phyloP scores from a whole-genome alignment of 768 basidiomycete genomes.

The Leccinum arenicola region DNA sequence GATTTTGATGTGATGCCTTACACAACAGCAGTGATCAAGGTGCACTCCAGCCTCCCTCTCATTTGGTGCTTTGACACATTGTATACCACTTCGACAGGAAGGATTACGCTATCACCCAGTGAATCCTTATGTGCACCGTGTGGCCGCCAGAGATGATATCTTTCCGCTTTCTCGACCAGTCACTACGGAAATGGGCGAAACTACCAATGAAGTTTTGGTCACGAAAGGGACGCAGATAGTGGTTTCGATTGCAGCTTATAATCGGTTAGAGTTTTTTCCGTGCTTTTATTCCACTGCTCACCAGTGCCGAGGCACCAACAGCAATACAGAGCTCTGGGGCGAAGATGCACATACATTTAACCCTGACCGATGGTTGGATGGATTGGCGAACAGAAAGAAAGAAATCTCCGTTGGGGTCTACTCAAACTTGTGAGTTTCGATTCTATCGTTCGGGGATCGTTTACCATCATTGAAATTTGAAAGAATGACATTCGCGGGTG shows the following conservation, averaged over 20 bases:
- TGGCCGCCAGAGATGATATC: slow-evolving; percentile 49
- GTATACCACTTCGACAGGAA: slow-evolving; percentile 34
- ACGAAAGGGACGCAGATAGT: slow-evolving; percentile 44
- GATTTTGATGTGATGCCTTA: slow-evolving; percentile 56
- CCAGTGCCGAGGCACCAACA: slow-evolving; percentile 1
- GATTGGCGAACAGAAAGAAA: slow-evolving; percentile 17
- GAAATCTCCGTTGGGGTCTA: slow-evolving; percentile 26
- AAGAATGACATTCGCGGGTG: slow-evolving; percentile 20
- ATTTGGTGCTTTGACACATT: slow-evolving; percentile 16
- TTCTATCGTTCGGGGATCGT: not conserved
- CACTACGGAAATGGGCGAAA: slow-evolving; percentile 41
- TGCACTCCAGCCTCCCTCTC: slow-evolving; percentile 8
- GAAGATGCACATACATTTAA: slow-evolving; percentile 33
- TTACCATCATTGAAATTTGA: not conserved
- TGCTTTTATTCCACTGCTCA: not conserved
- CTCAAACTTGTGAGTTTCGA: slow-evolving; percentile 24
- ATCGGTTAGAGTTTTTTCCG: slow-evolving; percentile 37
- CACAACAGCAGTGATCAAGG: slow-evolving; percentile 36
- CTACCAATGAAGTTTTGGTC: slow-evolving; percentile 42
- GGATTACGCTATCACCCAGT: slow-evolving; percentile 48
- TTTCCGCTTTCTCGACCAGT: slow-evolving; percentile 58
- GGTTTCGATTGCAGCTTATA: slow-evolving; percentile 52
- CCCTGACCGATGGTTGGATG: slow-evolving; percentile 28
- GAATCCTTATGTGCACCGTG: slow-evolving; percentile 47
- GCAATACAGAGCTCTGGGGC: slow-evolving; percentile 31